These are phyloP conservation scores for Crithidia thermophila DNA, from an alignment of 208 protist species.

Conservation along the genomic window DNA sequence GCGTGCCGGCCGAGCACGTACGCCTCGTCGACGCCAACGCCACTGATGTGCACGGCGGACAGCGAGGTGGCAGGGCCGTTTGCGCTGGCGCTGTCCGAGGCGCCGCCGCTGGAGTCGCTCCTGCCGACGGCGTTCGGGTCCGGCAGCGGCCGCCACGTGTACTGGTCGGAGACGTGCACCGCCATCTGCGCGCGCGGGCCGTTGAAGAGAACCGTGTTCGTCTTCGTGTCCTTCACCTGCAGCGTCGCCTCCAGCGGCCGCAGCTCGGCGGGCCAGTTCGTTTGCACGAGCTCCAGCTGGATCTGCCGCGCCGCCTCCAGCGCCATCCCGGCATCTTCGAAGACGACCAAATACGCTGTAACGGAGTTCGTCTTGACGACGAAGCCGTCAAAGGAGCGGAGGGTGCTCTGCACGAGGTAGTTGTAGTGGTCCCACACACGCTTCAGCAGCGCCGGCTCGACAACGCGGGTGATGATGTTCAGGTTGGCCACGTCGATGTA, in stretches of 20 bases:
- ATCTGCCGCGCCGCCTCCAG: conserved; percentile 71
- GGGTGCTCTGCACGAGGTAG: conserved; percentile 55
- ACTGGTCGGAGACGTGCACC: conserved; percentile 49
- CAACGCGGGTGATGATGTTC: conserved; percentile 23
- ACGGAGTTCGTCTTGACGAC: conserved; percentile 65
- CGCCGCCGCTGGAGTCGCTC: not conserved
- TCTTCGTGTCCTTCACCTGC: conserved; percentile 54
- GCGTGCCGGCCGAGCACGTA: conserved; percentile 45
- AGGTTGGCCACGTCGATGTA: conserved; percentile 52
- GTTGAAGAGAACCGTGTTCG: conserved; percentile 62
- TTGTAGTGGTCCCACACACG: conserved; percentile 73
- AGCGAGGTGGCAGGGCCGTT: not conserved
- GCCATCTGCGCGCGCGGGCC: conserved; percentile 67
- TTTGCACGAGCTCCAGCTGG: conserved; percentile 50
- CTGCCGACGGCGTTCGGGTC: not conserved
- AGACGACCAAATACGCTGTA: conserved; percentile 69
- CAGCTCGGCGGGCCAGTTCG: conserved; percentile 63
- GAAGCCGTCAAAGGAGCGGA: conserved; percentile 51
- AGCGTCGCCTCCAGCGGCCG: conserved; percentile 61
- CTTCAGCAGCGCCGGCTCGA: conserved; percentile 33
- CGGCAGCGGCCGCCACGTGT: conserved; percentile 21
- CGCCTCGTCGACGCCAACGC: conserved; percentile 61
- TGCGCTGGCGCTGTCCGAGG: not conserved
- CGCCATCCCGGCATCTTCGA: conserved; percentile 39
- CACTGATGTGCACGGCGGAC: conserved; percentile 41